Evolutionary conservation across 108 stramenopile genomes (phyloP).

Genomic region (Cyclotella cryptica): DNA sequence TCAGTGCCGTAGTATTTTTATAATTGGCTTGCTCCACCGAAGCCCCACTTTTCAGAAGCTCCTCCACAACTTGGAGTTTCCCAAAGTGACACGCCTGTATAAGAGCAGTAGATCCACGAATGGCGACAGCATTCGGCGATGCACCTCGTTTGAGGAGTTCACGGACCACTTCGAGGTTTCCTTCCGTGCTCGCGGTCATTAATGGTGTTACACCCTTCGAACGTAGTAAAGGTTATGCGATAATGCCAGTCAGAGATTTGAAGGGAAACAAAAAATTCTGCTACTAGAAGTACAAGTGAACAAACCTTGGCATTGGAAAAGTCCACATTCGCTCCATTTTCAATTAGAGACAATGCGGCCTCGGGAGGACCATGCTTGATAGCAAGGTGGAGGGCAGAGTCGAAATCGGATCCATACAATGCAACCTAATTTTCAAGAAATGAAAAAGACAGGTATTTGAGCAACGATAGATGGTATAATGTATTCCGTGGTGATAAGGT

Average conservation of each 20-base stretch:
- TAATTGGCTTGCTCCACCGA: conserved; percentile 75
- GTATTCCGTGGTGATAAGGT: no score
- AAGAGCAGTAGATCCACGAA: conserved; percentile 78
- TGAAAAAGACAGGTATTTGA: neutral
- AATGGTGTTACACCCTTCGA: conserved; percentile 80
- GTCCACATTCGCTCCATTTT: conserved; percentile 50
- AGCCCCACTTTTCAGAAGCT: conserved; percentile 63
- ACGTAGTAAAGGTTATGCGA: neutral
- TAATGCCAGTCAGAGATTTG: no score
- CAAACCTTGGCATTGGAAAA: conserved; percentile 49
- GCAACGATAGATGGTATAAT: no score
- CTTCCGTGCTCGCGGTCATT: conserved; percentile 80
- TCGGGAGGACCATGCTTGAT: conserved; percentile 47
- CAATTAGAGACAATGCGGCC: conserved; percentile 53
- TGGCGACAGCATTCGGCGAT: conserved; percentile 47
- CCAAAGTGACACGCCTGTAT: conserved; percentile 90
- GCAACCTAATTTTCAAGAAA: conserved; percentile 1
- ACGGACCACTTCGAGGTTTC: conserved; percentile 66
- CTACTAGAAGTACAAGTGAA: neutral
- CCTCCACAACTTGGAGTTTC: conserved; percentile 63
- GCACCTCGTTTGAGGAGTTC: conserved; percentile 63
- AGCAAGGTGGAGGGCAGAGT: conserved; percentile 58
- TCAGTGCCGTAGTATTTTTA: conserved; percentile 88
- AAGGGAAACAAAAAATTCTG: neutral
- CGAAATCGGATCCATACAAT: conserved; percentile 51